Conservation (phyloP, 2,329 filamentous ascomycete genomes). For the Cytospora piceicola region DNA sequence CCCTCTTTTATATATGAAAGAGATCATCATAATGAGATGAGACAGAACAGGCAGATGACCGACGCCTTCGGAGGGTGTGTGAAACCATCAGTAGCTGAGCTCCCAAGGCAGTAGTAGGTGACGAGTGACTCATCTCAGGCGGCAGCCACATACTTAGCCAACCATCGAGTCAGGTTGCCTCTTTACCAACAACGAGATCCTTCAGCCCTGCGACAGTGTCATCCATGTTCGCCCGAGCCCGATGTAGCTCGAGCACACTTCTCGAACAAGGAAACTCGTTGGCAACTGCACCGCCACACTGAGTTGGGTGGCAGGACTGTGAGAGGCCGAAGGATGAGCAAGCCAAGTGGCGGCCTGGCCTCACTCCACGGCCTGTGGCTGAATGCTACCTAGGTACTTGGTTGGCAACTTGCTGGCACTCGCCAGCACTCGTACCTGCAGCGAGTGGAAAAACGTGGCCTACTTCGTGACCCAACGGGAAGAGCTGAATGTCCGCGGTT, state of each 20-base stretch:
- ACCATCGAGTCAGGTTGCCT: no score
- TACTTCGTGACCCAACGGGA: slow-evolving; percentile 12
- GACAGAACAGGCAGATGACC: background rate
- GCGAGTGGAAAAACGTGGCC: slow-evolving; percentile 13
- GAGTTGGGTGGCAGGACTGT: background rate
- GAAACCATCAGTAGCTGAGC: background rate
- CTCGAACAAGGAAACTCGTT: background rate
- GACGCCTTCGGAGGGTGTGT: background rate
- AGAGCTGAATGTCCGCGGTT: background rate
- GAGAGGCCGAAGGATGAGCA: background rate
- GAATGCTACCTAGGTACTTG: background rate
- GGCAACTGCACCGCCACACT: background rate
- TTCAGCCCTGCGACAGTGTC: background rate
- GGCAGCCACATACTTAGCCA: background rate
- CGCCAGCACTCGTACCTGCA: slow-evolving; percentile 11
- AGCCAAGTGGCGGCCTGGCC: slow-evolving; percentile 14
- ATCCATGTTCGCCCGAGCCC: background rate
- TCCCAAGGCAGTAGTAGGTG: background rate
- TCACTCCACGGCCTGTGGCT: slow-evolving; percentile 3
- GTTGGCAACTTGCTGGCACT: slow-evolving; percentile 6
- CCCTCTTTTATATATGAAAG: background rate
- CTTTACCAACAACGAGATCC: background rate
- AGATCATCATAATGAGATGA: background rate
- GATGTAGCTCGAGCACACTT: background rate
- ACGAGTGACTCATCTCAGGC: background rate